phyloP scores from a whole-genome alignment of 208 protist genomes.

The Acanthamoeba triangularis region DNA sequence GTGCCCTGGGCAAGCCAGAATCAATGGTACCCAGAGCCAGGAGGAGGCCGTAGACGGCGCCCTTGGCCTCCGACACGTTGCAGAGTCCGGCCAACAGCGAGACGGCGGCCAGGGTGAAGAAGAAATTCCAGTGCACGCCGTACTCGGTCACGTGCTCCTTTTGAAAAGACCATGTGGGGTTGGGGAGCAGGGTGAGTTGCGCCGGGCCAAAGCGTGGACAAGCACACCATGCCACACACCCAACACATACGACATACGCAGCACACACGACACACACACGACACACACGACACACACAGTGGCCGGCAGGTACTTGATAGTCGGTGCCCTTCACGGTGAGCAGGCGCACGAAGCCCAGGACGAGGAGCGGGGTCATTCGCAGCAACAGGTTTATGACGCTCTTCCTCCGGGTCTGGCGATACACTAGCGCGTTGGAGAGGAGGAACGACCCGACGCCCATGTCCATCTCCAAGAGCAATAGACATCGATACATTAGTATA shows the following conservation, averaged over 20 bases:
- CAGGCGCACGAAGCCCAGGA: slow-evolving; percentile 86
- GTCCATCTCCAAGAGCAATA: slow-evolving; percentile 86
- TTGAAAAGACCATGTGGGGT: background rate
- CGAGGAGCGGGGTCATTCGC: slow-evolving; percentile 75
- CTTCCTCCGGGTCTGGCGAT: slow-evolving; percentile 33
- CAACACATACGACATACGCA: background rate
- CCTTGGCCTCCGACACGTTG: background rate
- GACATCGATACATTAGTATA: background rate
- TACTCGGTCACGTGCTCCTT: slow-evolving; percentile 93
- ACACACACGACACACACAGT: background rate
- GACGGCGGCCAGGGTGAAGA: slow-evolving; percentile 91
- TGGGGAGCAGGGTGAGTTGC: background rate
- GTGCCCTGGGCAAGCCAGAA: background rate
- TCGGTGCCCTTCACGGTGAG: slow-evolving; percentile 82
- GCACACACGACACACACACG: background rate
- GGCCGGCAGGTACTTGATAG: slow-evolving; percentile 83
- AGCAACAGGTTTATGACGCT: background rate
- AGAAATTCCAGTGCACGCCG: slow-evolving; percentile 95
- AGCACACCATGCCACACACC: no score
- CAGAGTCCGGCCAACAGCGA: slow-evolving; percentile 77
- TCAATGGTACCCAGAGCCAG: slow-evolving; percentile 7
- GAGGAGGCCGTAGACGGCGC: background rate
- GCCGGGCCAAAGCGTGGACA: background rate
- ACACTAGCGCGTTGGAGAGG: slow-evolving; percentile 85
- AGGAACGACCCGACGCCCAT: slow-evolving; percentile 91